Base-by-base conservation (phyloP, 345 rosid genomes). In the Pelargonium nanum region DNA sequence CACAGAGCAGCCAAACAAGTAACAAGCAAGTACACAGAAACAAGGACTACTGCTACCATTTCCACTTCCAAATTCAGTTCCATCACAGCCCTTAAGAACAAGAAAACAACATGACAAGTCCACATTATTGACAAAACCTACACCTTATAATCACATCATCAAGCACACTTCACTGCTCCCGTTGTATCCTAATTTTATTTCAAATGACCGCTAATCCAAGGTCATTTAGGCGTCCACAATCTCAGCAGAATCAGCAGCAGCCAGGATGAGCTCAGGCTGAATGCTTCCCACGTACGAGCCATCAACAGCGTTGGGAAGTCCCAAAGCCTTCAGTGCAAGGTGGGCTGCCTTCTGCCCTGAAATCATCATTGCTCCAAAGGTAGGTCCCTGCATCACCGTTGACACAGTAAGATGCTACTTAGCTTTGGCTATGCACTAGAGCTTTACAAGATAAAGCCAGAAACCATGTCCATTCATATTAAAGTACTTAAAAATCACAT, bases 301-400 rank as follows among this genome's bases (percentile, higher is more conserved):
- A 55, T 89, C 94, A 12, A 89, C 32, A 0, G 82, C 88, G 53
- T 87, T 89, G 0, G 97, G 94, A 60, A 62, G 68, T 53, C 94
- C 97, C 61, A 87, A 61, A 6, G 94, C 65, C 67, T 79, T 87
- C 61, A 93, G 70, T 0, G 95, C 97, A 53, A 87, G 82, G 45
- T 89, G 99, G 7, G 84, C 99, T 0, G 97, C 99, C 80, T 89
- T 93, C 69, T 93, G 94, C 54, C 99, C 96, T 0, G 96, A 93
- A 32, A 93, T 83, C 97, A 87, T 89, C 99, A 89, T 93, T 1
- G 96, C 97, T 56, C 99, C 97, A 52, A 89, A 93, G 0, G 99
- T 89, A 56, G 97, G 99, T 26, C 99, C 97, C 96, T 89, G 74
- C 65, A 72, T 22, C 48, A 1, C 4, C 4, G 15, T 6, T 21